Evolutionary conservation across 1,284 basidiomycete species (phyloP), one percentile per base, ranked within the genome.

Genomic region (Rhodotorula sp.): DNA sequence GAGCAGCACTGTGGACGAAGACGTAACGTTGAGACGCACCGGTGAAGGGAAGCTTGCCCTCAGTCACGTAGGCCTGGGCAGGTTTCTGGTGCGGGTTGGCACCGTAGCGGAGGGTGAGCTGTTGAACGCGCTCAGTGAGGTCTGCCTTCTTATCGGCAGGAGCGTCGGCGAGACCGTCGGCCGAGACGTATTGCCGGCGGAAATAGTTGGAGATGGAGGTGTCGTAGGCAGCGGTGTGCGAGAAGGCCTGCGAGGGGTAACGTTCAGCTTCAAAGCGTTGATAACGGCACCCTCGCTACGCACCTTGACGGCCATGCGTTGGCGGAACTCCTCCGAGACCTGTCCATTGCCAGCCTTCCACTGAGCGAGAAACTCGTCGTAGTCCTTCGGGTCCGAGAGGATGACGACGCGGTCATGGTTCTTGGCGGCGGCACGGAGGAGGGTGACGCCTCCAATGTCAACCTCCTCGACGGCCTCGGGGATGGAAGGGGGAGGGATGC

Each of bases 81-180:
- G 95, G 96, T 83, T 94, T 96, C 81, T 99, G 96, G 80, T 99
- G 96, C 8, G 96, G 96, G 82, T 99, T 99, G 48, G 94, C 94
- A 64, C 96, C 96, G 80, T 99, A 99, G 66, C 95, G 87, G 70
- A 99, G 84, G 13, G 92, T 84, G 75, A 95, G 85, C 73, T 93
- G 86, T 82, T 96, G 92, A 50, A 92, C 87, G 4, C 86, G 84
- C 54, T 83, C 82, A 54, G 81, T 81, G 31, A 82, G 80, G 3
- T 85, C 88, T 40, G 86, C 87, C 62, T 88, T 82, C 76, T 85
- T 84, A 55, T 87, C 87, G 65, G 82, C 81, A n/a, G 85, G 83
- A 11, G 79, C 78, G n/a, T 77, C 63, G n/a, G 76, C 65, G 60
- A 78, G 75, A 64, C 86, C 81, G 72, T 90, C 90, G 48, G 87